These are phyloP conservation scores for Epichloe amarillans DNA, from an alignment of 2,329 filamentous ascomycete genomes.

Conservation along the genomic window DNA sequence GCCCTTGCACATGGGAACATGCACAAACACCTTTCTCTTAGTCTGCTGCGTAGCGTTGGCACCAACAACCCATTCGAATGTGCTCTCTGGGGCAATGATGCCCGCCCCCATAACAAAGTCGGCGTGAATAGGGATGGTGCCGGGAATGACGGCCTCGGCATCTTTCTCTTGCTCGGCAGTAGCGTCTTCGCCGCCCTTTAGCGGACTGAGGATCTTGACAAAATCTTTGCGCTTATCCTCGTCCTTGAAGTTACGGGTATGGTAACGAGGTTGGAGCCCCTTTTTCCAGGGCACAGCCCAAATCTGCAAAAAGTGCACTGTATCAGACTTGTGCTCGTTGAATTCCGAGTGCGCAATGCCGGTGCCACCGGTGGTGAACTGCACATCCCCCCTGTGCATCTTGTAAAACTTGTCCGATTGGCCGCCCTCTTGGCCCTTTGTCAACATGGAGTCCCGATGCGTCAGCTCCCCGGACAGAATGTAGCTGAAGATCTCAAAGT, in stretches of 20 bases:
- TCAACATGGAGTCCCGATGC: slow-evolving; percentile 75
- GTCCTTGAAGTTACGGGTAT: slow-evolving; percentile 60
- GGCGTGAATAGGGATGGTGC: slow-evolving; percentile 72
- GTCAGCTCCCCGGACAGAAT: slow-evolving; percentile 71
- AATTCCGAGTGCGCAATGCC: slow-evolving; percentile 71
- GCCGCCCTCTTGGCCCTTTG: slow-evolving; percentile 48
- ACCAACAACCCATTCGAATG: slow-evolving; percentile 62
- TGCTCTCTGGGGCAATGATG: slow-evolving; percentile 51
- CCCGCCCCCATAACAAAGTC: slow-evolving; percentile 74
- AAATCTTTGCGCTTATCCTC: slow-evolving; percentile 58
- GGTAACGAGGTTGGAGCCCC: slow-evolving; percentile 61
- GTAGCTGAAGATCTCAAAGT: slow-evolving; percentile 86
- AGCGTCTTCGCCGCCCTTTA: slow-evolving; percentile 52
- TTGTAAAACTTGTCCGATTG: slow-evolving; percentile 52
- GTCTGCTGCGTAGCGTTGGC: slow-evolving; percentile 35
- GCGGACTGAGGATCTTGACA: slow-evolving; percentile 62
- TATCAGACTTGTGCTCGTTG: slow-evolving; percentile 58
- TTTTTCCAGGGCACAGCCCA: slow-evolving; percentile 71
- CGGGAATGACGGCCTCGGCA: slow-evolving; percentile 45
- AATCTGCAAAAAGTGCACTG: slow-evolving; percentile 79
- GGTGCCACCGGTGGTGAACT: slow-evolving; percentile 80
- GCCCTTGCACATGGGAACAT: slow-evolving; percentile 67
- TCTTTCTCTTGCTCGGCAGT: slow-evolving; percentile 48
- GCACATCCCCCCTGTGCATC: slow-evolving; percentile 69
- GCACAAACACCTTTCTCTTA: slow-evolving; percentile 64